Conservation (phyloP, 2,329 filamentous ascomycete species). For the Teratosphaeria zuluensis region DNA sequence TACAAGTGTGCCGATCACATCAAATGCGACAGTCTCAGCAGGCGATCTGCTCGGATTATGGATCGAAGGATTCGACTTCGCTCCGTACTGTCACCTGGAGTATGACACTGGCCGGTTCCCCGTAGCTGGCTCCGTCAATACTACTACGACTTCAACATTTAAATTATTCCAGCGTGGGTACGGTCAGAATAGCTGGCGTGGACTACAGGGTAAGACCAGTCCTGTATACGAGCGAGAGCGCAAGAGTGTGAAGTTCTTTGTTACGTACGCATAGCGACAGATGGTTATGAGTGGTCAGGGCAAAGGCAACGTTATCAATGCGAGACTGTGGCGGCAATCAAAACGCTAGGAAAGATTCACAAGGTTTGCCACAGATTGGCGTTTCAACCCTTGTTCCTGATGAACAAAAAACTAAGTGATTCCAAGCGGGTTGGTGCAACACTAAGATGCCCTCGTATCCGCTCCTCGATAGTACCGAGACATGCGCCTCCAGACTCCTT, state of each 20-base stretch:
- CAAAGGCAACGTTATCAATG: no score
- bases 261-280: constrained; percentile 7
- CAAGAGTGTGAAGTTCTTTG: constrained; percentile 15
- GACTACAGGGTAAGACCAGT: constrained; percentile 9
- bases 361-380: no score
- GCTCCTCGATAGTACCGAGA: no score
- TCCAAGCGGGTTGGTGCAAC: no score
- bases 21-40: constrained; percentile 12
- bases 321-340: no score
- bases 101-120: constrained; percentile 1
- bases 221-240: constrained; percentile 13
- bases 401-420: no score
- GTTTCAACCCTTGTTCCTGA: no score
- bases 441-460: no score
- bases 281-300: no score
- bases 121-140: not conserved
- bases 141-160: not conserved
- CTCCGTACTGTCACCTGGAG: constrained; percentile 17
- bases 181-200: constrained; percentile 14
- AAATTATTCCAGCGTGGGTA: constrained; percentile 13
- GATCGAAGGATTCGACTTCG: constrained; percentile 11
- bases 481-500: no score
- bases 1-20: constrained; percentile 8
- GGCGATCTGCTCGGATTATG: constrained; percentile 13
- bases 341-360: no score